Base-by-base conservation (phyloP, 2,329 filamentous ascomycete genomes). In the Truncatella angustata region DNA sequence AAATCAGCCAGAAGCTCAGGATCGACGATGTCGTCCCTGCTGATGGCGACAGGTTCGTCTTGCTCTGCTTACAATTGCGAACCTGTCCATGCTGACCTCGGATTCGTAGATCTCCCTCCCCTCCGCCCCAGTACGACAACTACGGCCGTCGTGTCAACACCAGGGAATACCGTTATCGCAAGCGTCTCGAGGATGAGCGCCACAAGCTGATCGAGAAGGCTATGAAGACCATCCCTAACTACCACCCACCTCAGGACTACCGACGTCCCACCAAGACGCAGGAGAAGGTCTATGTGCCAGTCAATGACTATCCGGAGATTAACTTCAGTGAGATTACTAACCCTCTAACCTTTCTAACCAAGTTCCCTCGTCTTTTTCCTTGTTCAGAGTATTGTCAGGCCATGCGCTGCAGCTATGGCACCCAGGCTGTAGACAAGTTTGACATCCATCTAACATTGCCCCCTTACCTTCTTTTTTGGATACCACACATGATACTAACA, bases 311-410 rank as follows among this genome's bases (percentile, higher is more conserved):
- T 74, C 94, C 94, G 82, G 94, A 99, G 76, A 97, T 99, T 87
- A 99, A 99, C 88, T 99, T 99, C 91, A 99, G 94, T 99, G 97
- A 93, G 93, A 93, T 94, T 92, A 87, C 92, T 96, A 96, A 96
- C 91, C 91, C 91, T 91, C 85, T 86, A 87, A 89, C 85, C 79
- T 73, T 81, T 82, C 85, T 88, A 87, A 88, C 77, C 74, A 77
- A 76, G 63, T 68, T 66, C 47, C 60, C 60, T 65, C 51, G 58
- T 64, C 64, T n/a, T n/a, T n/a, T 60, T 67, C 68, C 58, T 64
- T 63, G 61, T 63, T 67, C 74, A 70, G 73, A 73, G 72, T 71
- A 66, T 71, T 73, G 70, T 71, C 71, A 72, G 72, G 69, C 70
- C 67, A 70, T 66, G 62, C 66, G 65, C 67, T 59, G 64, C 62